A percentile compares a stretch with the other conserved stretches of the same genome.
These are phyloP conservation scores for Calycina herbarum DNA, from an alignment of 2,329 filamentous ascomycete genomes.

Conservation along the genomic window DNA sequence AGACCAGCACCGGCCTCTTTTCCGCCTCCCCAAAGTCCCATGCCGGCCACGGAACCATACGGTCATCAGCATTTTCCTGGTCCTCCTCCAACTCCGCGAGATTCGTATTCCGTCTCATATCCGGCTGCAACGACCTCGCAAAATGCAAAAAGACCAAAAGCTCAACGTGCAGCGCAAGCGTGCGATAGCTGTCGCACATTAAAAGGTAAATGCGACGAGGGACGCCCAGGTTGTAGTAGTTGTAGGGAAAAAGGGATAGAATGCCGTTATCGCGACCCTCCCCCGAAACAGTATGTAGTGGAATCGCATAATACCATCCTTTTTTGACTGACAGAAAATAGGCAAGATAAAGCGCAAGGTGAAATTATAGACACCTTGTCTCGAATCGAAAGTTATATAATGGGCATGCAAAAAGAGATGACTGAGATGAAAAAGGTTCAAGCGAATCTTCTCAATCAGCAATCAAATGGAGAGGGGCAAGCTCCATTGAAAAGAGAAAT, in stretches of 20 bases:
- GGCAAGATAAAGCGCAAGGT: slow-evolving; percentile 56
- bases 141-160: slow-evolving; percentile 28
- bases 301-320: slow-evolving; percentile 44
- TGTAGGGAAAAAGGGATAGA: slow-evolving; percentile 83
- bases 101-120: slow-evolving; percentile 31
- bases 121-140: slow-evolving; percentile 19
- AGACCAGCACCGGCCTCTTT: slow-evolving; percentile 22
- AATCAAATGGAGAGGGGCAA: background rate
- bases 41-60: slow-evolving; percentile 31
- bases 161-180: slow-evolving; percentile 56
- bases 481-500: slow-evolving; percentile 11
- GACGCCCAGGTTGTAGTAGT: slow-evolving; percentile 72
- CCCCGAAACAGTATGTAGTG: slow-evolving; percentile 74
- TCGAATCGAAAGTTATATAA: slow-evolving; percentile 25
- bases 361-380: slow-evolving; percentile 56
- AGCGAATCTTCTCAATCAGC: background rate
- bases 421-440: slow-evolving; percentile 1
- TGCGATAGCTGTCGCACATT: slow-evolving; percentile 86
- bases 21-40: slow-evolving; percentile 32
- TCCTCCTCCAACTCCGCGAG: slow-evolving; percentile 22
- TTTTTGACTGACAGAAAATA: slow-evolving; percentile 28
- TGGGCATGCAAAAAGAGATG: slow-evolving; percentile 6
- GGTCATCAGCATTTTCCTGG: slow-evolving; percentile 23
- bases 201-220: slow-evolving; percentile 91
- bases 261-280: slow-evolving; percentile 88